Evolutionary conservation across 192 early-diverging fungal genomes (phyloP).

Genomic region (Coemansia sp.): DNA sequence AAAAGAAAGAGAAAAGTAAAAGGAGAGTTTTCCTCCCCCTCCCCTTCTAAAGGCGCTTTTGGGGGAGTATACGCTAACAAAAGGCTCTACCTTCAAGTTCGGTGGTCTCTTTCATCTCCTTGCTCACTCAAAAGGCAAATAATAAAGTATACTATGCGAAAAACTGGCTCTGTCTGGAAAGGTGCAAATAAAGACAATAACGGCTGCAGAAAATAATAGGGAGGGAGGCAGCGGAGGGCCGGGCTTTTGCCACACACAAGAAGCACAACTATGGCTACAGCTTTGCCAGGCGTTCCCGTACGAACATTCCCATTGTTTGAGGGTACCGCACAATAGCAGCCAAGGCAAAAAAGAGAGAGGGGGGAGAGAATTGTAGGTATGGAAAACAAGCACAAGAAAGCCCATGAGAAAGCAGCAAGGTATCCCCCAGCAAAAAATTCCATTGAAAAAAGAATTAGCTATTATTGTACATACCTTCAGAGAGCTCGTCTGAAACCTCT

Average conservation of each 20-base stretch:
- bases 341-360: constrained; percentile 7
- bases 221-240: constrained; percentile 13
- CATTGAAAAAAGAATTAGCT: background rate
- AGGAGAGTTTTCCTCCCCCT: no score
- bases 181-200: constrained; percentile 8
- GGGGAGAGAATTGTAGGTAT: constrained; percentile 14
- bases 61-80: background rate
- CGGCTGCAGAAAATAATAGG: constrained; percentile 5
- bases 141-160: background rate
- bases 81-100: background rate
- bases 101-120: background rate
- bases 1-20: background rate
- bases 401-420: background rate
- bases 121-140: background rate
- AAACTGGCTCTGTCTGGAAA: background rate
- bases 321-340: background rate
- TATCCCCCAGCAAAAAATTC: background rate
- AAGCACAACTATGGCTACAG: constrained; percentile 2
- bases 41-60: background rate
- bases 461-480: constrained; percentile 62
- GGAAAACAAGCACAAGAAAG: background rate
- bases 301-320: background rate
- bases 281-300: background rate
- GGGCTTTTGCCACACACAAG: background rate
- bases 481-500: constrained; percentile 91